Conservation (phyloP, 768 basidiomycete genomes). For the Tricholomella constricta region DNA sequence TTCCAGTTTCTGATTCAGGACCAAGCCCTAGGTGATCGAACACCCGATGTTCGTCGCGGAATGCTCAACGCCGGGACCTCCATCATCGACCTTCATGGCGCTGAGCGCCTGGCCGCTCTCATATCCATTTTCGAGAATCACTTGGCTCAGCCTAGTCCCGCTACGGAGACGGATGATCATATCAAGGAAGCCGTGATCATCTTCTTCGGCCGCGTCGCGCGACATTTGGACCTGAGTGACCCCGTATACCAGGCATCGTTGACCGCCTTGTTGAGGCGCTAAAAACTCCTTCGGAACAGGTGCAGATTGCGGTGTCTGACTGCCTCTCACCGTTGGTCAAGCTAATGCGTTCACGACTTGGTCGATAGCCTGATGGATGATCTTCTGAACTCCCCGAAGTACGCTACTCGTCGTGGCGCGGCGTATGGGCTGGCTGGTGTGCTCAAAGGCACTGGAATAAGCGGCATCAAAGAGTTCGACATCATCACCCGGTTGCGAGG, state of each 20-base stretch:
- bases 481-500: constrained; percentile 71
- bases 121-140: constrained; percentile 83
- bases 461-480: constrained; percentile 81
- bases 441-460: constrained; percentile 87
- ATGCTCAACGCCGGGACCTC: constrained; percentile 87
- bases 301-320: constrained; percentile 95
- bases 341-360: constrained; percentile 68
- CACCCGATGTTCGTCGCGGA: constrained; percentile 75
- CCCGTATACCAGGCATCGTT: constrained; percentile 79
- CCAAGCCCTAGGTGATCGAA: constrained; percentile 85
- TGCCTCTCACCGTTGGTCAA: constrained; percentile 88
- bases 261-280: constrained; percentile 86
- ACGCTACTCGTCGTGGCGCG: constrained; percentile 93
- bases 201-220: constrained; percentile 88
- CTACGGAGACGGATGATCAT: constrained; percentile 77
- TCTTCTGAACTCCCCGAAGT: constrained; percentile 78
- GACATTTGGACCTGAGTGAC: constrained; percentile 81
- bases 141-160: constrained; percentile 54
- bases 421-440: constrained; percentile 95
- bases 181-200: constrained; percentile 96
- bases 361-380: constrained; percentile 78
- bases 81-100: constrained; percentile 84
- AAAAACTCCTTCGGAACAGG: constrained; percentile 93
- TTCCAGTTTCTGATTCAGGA: constrained; percentile 87
- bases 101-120: constrained; percentile 65